phyloP scores from a whole-genome alignment of 495 filamentous ascomycete genomes.

The Xylaria longipes region DNA sequence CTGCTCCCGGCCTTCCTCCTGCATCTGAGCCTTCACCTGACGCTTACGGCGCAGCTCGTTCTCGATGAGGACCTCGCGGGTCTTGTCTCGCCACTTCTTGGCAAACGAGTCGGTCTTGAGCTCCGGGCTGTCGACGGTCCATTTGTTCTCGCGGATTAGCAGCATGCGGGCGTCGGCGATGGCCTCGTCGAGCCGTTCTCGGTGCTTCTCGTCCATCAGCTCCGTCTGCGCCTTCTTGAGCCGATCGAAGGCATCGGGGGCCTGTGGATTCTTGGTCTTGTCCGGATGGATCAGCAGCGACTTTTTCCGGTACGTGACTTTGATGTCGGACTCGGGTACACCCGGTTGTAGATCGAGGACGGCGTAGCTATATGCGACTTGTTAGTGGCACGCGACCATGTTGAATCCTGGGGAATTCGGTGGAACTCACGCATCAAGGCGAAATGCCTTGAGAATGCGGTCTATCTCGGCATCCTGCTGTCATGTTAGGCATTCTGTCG shows the following conservation, averaged over 20 bases:
- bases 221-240: constrained; percentile 92
- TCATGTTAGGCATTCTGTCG: not conserved
- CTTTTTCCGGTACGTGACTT: constrained; percentile 89
- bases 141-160: constrained; percentile 90
- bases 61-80: constrained; percentile 89
- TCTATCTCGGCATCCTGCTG: constrained; percentile 91
- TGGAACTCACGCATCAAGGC: constrained; percentile 78
- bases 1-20: constrained; percentile 94
- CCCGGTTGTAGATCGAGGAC: constrained; percentile 96
- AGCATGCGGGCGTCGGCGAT: constrained; percentile 96
- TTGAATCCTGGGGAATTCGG: not conserved
- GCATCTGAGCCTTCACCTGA: constrained; percentile 91
- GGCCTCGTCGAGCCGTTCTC: constrained; percentile 85
- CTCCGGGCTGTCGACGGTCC: constrained; percentile 86
- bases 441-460: constrained; percentile 88
- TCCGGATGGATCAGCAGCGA: constrained; percentile 98
- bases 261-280: constrained; percentile 89
- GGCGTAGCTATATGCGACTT: constrained; percentile 67
- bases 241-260: constrained; percentile 95
- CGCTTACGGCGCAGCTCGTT: constrained; percentile 84
- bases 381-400: constrained; percentile 14
- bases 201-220: constrained; percentile 92
- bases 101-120: constrained; percentile 82
- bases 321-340: constrained; percentile 95
- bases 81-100: constrained; percentile 87